Conservation (phyloP, 495 filamentous ascomycete genomes). For the Podospora fimiseda region DNA sequence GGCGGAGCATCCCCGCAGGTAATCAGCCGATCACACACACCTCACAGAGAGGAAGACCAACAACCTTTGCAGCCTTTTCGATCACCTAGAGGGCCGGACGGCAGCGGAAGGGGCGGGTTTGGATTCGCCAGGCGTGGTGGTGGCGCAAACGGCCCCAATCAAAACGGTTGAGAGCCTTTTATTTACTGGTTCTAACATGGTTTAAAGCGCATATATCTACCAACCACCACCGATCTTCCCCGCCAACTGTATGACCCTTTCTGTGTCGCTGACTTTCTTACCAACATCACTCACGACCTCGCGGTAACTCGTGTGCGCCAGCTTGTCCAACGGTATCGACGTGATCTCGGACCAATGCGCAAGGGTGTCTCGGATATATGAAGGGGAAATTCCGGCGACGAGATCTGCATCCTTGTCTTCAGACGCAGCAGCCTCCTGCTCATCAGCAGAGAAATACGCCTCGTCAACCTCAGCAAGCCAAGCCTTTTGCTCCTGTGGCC, state of each 20-base stretch:
- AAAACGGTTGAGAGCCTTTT: too few species aligned
- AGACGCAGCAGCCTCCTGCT: slow-evolving; percentile 39
- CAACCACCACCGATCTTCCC: slow-evolving; percentile 92
- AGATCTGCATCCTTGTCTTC: slow-evolving; percentile 28
- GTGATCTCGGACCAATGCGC: slow-evolving; percentile 67
- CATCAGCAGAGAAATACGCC: slow-evolving; percentile 82
- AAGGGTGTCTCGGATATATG: slow-evolving; percentile 53
- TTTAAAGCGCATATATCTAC: too few species aligned
- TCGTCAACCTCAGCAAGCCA: slow-evolving; percentile 88
- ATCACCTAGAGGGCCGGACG: slow-evolving; percentile 67
- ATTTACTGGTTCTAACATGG: too few species aligned
- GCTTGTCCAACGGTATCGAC: slow-evolving; percentile 59
- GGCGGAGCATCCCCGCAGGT: slow-evolving; percentile 43
- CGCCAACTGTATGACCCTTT: slow-evolving; percentile 80
- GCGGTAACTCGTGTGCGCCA: slow-evolving; percentile 81
- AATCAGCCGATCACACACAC: slow-evolving; percentile 38
- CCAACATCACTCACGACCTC: slow-evolving; percentile 93
- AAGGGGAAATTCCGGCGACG: slow-evolving; percentile 52
- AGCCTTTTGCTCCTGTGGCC: slow-evolving; percentile 68
- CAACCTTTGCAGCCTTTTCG: too few species aligned
- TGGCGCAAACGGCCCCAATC: neutral
- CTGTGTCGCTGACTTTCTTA: slow-evolving; percentile 64
- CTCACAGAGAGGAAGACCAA: slow-evolving; percentile 41
- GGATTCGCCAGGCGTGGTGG: slow-evolving; percentile 42
- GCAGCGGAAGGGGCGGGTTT: slow-evolving; percentile 67